Evolutionary conservation across 495 filamentous ascomycete genomes (phyloP), one percentile per base, ranked within the genome.

Genomic region (Aspergillus cristatus): DNA sequence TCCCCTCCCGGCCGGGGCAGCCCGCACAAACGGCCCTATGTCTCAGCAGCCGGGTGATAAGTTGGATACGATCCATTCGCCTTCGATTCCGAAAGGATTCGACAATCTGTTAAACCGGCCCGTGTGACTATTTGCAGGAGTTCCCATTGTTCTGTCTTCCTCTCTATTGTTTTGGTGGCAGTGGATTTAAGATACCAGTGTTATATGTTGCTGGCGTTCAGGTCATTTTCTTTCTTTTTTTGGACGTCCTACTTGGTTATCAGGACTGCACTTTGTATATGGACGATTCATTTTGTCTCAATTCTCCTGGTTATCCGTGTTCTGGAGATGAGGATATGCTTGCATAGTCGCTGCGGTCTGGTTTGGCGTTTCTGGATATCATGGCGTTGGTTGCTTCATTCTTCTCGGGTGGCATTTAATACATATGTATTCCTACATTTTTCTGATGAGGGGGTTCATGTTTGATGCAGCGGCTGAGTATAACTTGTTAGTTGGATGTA

Each of bases 121-220:
- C 4, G 20, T 24, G 8, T 24, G 20, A 24, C 20, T 24, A 24
- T 4, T 8, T 24, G 20, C 20, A 24, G 20, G 4, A 4, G 4
- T 24, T 24, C 20, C 20, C 20, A 28, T 40, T 35, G 11, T 37
- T 45, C 17, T 41, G 6, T 37, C 24, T 34, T 32, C 18, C 28
- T 31, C 28, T 43, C 36, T 30, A 33, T 38, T 26, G 38, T 36
- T 32, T 28, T 33, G 22, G 22, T 38, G 35, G 29, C 40, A 44
- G 20, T 36, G 38, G 17, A 28, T 42, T 47, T 29, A 36, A 47
- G 63, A 67, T 67, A 65, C 61, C 63, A 65, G 45, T 41, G 61
- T 63, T 67, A 67, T 61, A 67, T 54, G 34, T 44, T 51, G 45
- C 41, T 55, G 47, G 59, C 55, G 48, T 55, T 59, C 57, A 43